A percentile compares a stretch with the other conserved stretches of the same genome.
Evolutionary conservation across 768 basidiomycete species (phyloP).

Genomic region (Floccularia luteovirens): DNA sequence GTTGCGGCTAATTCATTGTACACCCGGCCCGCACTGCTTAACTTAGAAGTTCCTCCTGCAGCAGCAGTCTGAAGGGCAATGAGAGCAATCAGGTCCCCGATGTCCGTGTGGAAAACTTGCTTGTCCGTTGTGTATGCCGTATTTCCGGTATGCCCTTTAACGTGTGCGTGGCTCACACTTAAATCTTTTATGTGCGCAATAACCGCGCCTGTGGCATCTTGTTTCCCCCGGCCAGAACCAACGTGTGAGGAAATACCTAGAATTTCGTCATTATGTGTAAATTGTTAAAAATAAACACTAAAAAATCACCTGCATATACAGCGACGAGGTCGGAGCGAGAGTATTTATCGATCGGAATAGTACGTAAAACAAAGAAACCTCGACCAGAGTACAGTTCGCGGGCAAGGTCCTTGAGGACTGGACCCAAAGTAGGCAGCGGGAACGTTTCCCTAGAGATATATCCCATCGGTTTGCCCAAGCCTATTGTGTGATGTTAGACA

Average conservation of each 20-base stretch:
- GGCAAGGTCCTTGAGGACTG: conserved; percentile 25
- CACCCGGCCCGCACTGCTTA: not conserved
- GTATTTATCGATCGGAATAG: conserved; percentile 36
- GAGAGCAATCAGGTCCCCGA: conserved; percentile 1
- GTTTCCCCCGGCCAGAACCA: conserved; percentile 34
- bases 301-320: conserved; percentile 31
- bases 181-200: conserved; percentile 42
- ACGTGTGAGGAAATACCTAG: conserved; percentile 28
- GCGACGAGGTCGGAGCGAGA: conserved; percentile 29
- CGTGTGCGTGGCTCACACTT: conserved; percentile 30
- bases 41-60: not conserved
- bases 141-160: conserved; percentile 31
- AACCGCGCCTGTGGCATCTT: conserved; percentile 34
- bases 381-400: conserved; percentile 34
- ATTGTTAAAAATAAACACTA: not conserved
- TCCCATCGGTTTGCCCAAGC: conserved; percentile 13
- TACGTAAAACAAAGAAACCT: conserved; percentile 40
- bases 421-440: conserved; percentile 32
- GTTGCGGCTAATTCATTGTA: conserved; percentile 1
- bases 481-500: not conserved
- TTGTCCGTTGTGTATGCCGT: conserved; percentile 42
- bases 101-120: conserved; percentile 32
- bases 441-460: conserved; percentile 29
- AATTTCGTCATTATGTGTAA: not conserved
- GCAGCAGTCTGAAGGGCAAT: not conserved